Evolutionary conservation across 768 basidiomycete genomes (phyloP).

Genomic region (Paxillus ammoniavirescens): DNA sequence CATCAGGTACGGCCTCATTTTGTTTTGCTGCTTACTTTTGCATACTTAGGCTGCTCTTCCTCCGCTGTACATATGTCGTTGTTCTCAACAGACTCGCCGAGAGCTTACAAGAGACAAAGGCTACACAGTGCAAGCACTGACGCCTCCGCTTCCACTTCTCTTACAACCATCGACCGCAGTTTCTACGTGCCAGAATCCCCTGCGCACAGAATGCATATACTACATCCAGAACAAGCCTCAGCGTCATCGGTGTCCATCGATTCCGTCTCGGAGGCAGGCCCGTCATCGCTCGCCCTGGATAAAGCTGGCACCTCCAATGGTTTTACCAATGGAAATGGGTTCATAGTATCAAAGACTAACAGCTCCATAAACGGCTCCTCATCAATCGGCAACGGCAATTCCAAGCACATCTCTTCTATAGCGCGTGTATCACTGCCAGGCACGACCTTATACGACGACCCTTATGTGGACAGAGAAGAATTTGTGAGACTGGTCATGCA

Average conservation of each 20-base stretch:
- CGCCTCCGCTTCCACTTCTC: slow-evolving; percentile 33
- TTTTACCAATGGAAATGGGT: slow-evolving; percentile 44
- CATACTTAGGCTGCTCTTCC: slow-evolving; percentile 5
- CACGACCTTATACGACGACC: slow-evolving; percentile 74
- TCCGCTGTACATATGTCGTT: background rate
- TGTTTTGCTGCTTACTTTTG: background rate
- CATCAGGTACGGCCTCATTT: slow-evolving; percentile 21
- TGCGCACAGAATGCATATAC: slow-evolving; percentile 48
- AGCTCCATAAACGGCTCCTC: slow-evolving; percentile 40
- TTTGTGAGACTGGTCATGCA: slow-evolving; percentile 88
- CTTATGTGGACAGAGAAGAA: slow-evolving; percentile 82
- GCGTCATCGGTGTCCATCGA: slow-evolving; percentile 45
- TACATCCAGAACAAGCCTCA: slow-evolving; percentile 49
- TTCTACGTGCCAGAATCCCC: slow-evolving; percentile 27
- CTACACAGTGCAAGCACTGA: slow-evolving; percentile 40
- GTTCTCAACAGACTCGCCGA: slow-evolving; percentile 41
- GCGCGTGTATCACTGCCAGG: slow-evolving; percentile 69
- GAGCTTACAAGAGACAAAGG: slow-evolving; percentile 74
- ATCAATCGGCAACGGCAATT: slow-evolving; percentile 46
- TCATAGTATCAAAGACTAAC: slow-evolving; percentile 25
- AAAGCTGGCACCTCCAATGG: slow-evolving; percentile 31
- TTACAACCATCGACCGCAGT: slow-evolving; percentile 19
- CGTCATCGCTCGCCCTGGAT: slow-evolving; percentile 45
- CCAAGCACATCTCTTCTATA: slow-evolving; percentile 49
- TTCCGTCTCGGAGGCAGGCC: slow-evolving; percentile 46